Conservation (phyloP, 352 stramenopile genomes). For the Blastocystis sp. region DNA sequence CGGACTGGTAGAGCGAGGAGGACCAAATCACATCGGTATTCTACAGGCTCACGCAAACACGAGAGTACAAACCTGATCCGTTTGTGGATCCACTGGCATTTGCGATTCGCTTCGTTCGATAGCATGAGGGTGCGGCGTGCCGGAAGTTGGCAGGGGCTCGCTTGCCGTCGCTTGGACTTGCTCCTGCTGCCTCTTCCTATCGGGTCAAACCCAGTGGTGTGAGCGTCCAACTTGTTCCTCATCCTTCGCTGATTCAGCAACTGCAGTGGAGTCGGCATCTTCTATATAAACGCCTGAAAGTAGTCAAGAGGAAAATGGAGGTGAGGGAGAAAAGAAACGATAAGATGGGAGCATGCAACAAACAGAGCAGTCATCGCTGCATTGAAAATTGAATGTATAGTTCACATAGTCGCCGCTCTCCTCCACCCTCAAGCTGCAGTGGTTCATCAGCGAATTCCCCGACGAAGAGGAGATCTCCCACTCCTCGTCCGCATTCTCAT, state of each 20-base stretch:
- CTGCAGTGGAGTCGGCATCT: neutral
- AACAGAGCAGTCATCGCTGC: neutral
- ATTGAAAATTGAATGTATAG: conserved; percentile 26
- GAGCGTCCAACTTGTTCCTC: neutral
- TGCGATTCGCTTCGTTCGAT: neutral
- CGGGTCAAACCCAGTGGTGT: neutral
- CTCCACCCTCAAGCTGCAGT: conserved; percentile 4
- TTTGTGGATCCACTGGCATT: too few relatives aligned
- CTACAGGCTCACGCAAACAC: neutral
- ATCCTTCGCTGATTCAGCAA: neutral
- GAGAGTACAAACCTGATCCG: neutral
- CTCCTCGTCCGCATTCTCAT: neutral
- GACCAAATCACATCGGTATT: conserved; percentile 4
- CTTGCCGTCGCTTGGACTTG: neutral
- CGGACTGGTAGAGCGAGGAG: conserved; percentile 42
- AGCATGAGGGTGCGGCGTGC: neutral
- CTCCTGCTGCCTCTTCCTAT: neutral
- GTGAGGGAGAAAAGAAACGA: too few relatives aligned
- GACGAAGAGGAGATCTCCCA: neutral
- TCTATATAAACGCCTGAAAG: too few relatives aligned
- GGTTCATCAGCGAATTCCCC: neutral
- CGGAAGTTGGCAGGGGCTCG: neutral
- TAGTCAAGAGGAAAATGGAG: too few relatives aligned
- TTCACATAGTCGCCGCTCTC: conserved; percentile 12
- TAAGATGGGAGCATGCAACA: neutral